These are phyloP conservation scores for Orbilia quercus DNA, from an alignment of 2,329 filamentous ascomycete species.

Conservation along the genomic window DNA sequence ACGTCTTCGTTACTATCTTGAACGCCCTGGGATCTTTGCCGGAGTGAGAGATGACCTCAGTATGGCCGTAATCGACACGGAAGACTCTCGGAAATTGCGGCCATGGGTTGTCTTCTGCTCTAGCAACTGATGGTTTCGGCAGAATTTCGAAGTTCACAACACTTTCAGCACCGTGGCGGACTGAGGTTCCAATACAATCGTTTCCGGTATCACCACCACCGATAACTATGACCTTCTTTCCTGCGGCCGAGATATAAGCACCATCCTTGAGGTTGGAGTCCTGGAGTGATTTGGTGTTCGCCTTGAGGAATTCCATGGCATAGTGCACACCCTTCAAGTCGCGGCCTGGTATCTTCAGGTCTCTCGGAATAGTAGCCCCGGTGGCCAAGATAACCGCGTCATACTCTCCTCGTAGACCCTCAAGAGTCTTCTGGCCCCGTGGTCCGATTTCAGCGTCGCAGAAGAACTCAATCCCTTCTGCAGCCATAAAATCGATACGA, in stretches of 20 bases:
- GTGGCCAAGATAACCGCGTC: constrained; percentile 92
- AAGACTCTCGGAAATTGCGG: constrained; percentile 98
- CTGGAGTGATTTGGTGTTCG: constrained; percentile 96
- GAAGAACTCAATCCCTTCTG: constrained; percentile 85
- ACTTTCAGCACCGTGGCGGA: constrained; percentile 93
- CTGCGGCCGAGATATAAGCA: constrained; percentile 91
- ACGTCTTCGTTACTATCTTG: constrained; percentile 98
- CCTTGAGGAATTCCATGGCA: constrained; percentile 95
- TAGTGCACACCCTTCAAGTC: constrained; percentile 91
- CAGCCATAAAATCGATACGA: constrained; percentile 92
- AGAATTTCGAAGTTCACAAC: constrained; percentile 97
- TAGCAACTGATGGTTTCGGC: constrained; percentile 89
- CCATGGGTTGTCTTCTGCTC: constrained; percentile 95
- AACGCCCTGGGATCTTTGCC: constrained; percentile 96
- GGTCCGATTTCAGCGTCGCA: constrained; percentile 82
- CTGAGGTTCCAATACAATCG: constrained; percentile 95
- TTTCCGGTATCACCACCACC: constrained; percentile 98
- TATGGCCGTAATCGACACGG: constrained; percentile 97
- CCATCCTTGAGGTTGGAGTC: constrained; percentile 88
- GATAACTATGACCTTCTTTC: constrained; percentile 95
- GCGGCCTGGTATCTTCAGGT: constrained; percentile 88
- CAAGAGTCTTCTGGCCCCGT: constrained; percentile 67
- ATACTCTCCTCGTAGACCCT: constrained; percentile 75
- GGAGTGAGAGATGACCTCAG: constrained; percentile 94
- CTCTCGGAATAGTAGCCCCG: constrained; percentile 90